Evolutionary conservation across 495 filamentous ascomycete genomes (phyloP), one percentile per base, ranked within the genome.

Genomic region (Oleoguttula mirabilis): DNA sequence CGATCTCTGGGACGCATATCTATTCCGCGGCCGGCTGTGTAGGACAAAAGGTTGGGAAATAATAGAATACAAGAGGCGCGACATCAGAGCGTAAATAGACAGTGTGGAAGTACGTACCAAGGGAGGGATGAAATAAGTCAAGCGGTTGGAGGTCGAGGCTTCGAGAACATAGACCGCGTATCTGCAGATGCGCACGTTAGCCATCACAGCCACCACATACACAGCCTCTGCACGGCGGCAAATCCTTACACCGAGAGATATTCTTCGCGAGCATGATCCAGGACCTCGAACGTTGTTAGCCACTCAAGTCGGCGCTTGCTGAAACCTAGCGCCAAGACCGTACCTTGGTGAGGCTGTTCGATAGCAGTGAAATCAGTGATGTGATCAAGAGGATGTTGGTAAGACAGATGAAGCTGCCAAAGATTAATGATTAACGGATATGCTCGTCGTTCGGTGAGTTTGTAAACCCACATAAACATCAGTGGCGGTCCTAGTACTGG

Each of bases 331-430:
- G n/a, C 22, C 30, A 35, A 32, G 31, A 24, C 41, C 59, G 21
- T 58, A 95, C 85, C 57, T 82, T 84, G 30, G 79, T 82, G 51
- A 94, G 76, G 56, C 77, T 85, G 67, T 92, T 88, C 51, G 82
- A 88, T 49, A 95, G 75, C 62, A 95, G 76, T 69, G 82, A 86
- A 41, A 94, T 90, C 43, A 94, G 67, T 12, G 83, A 88, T 28
- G 88, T 90, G 50, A 92, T 79, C n/a, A 95, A 69, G 11, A 94
- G 70, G 41, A 94, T 85, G 50, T 88, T 92, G 47, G 83, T 92
- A 59, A 95, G 69, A 23, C 72, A 81, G 22, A 94, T 74, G 55
- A 94, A 94, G 51, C n/a, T n/a, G n/a, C n/a, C n/a, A n/a, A n/a
- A n/a, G n/a, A n/a, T n/a, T n/a, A n/a, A n/a, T n/a, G n/a, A n/a